phyloP scores from a whole-genome alignment of 495 filamentous ascomycete species.

The Penicillium coprophilum region DNA sequence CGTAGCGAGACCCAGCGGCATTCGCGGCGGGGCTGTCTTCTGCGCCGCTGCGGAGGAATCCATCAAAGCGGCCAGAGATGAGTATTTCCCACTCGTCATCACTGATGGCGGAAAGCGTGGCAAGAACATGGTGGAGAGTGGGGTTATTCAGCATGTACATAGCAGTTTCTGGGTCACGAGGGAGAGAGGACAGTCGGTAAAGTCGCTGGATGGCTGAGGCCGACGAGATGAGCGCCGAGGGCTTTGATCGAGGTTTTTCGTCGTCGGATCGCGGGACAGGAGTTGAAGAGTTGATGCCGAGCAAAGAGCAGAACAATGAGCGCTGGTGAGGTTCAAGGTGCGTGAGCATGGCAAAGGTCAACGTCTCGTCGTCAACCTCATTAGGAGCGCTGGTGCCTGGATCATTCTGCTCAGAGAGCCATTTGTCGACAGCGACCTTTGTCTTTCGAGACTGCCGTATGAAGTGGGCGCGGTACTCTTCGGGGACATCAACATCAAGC shows the following conservation, averaged over 20 bases:
- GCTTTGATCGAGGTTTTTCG: constrained; percentile 55
- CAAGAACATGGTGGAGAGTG: constrained; percentile 76
- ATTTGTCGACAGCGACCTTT: constrained; percentile 76
- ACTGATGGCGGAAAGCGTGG: constrained; percentile 83
- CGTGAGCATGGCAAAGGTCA: constrained; percentile 89
- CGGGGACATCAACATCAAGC: constrained; percentile 87
- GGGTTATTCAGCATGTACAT: constrained; percentile 88
- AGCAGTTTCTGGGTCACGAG: constrained; percentile 80
- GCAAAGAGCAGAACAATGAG: constrained; percentile 72
- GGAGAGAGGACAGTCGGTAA: constrained; percentile 68
- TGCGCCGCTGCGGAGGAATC: constrained; percentile 93
- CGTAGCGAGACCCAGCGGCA: constrained; percentile 26
- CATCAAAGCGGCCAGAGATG: constrained; percentile 92
- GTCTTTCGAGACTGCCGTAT: constrained; percentile 85
- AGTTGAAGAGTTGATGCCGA: constrained; percentile 62
- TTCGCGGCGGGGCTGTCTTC: constrained; percentile 53
- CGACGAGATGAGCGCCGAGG: constrained; percentile 68
- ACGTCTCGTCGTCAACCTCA: constrained; percentile 88
- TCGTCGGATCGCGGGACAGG: constrained; percentile 42
- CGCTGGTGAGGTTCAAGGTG: constrained; percentile 74
- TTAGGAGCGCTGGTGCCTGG: constrained; percentile 68
- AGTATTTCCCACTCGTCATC: constrained; percentile 94
- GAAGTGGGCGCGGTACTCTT: constrained; percentile 86
- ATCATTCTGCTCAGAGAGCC: constrained; percentile 77
- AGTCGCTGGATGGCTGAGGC: constrained; percentile 78